Evolutionary conservation across 1,284 basidiomycete genomes (phyloP), one percentile per base, ranked within the genome.

Genomic region (Ganoderma lucidum): DNA sequence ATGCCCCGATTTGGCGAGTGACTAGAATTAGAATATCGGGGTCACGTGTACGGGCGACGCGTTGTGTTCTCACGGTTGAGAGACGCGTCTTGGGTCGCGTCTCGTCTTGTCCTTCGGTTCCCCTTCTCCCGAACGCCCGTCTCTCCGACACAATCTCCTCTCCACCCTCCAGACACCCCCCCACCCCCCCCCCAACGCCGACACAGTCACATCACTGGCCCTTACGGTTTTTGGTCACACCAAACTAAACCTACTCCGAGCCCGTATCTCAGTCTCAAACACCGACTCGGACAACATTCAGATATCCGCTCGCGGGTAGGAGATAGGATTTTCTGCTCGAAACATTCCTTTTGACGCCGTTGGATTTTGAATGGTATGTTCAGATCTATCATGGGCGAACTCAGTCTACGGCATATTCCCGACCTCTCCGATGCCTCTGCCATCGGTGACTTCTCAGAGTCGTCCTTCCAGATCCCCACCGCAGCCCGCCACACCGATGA

Each of bases 401-500:
- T 78, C 30, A 78, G 77, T 62, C 74, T 74, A 44, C 75, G 76
- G 48, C 73, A 78, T 66, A 65, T 77, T 19, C 77, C 77, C 35
- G 76, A 77, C 62, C 63, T 75, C 37, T 78, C 76, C 19, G 75
- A 75, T 35, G 59, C 67, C 12, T 72, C 74, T 23, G 70, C 55
- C 39, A 53, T 67, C 10, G 68, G 71, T 42, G 75, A 78, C 63
- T 70, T 76, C 62, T 77, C 78, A 37, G 77, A 80, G n/a, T 63
- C 73, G 12, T 79, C 79, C 6, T 80, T 80, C 69, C 78, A 80
- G 61, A 78, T 80, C n/a, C 78, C 79, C 12, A 61, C 53, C 4
- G 67, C 71, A 28, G 63, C 70, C 28, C 67, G 70, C 12, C 68
- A 69, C 15, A 58, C 74, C 8, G 73, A 74, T 35, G 74, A 77